Conservation (phyloP, 1,284 basidiomycete genomes). For the Cryptococcus sp. region DNA sequence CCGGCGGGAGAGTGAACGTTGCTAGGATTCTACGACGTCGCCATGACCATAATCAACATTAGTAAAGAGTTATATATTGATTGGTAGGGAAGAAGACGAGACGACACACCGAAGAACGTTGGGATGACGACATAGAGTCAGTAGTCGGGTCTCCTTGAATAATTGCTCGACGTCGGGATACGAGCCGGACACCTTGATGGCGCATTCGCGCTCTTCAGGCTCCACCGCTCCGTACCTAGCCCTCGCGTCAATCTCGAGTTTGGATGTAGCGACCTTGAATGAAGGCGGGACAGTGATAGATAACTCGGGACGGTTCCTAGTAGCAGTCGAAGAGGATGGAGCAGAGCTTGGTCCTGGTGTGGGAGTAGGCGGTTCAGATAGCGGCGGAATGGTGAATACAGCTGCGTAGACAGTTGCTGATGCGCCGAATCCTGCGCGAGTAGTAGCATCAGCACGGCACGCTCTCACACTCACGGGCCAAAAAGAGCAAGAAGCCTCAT, state of each 20-base stretch:
- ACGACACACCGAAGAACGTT: conserved; percentile 43
- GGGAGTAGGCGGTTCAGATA: conserved; percentile 1
- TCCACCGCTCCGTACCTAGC: conserved; percentile 11
- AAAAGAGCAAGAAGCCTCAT: not conserved
- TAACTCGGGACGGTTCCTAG: conserved; percentile 1
- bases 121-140: conserved; percentile 42
- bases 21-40: conserved; percentile 34
- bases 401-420: conserved; percentile 45
- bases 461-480: not conserved
- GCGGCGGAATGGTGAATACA: conserved; percentile 20
- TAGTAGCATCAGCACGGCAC: not conserved
- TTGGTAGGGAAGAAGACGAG: not conserved
- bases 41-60: not conserved
- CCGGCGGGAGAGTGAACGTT: conserved; percentile 47
- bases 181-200: conserved; percentile 45
- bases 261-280: not conserved
- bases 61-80: not conserved
- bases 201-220: conserved; percentile 27
- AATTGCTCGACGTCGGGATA: conserved; percentile 39
- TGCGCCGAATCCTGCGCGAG: conserved; percentile 44
- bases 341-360: not conserved
- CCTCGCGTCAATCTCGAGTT: not conserved
- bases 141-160: conserved; percentile 38
- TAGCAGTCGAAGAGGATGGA: not conserved
- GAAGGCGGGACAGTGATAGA: conserved; percentile 2